These are phyloP conservation scores for Hypericum androsaemum DNA, from an alignment of 345 rosid genomes.

Conservation along the genomic window DNA sequence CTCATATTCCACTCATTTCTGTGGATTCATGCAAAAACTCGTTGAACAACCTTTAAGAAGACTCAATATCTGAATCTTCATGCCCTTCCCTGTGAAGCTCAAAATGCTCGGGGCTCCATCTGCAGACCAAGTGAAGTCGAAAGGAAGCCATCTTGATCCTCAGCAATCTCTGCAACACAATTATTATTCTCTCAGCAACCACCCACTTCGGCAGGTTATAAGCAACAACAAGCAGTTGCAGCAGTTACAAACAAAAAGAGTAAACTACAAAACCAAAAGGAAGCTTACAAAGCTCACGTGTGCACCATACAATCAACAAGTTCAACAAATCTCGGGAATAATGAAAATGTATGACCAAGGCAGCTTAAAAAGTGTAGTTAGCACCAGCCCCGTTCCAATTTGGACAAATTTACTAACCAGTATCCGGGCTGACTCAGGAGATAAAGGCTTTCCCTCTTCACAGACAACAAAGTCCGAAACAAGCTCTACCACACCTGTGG, in stretches of 20 bases:
- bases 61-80: constrained; percentile 69
- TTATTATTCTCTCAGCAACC: neutral
- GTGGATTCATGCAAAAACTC: too few species aligned
- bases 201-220: too few species aligned
- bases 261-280: too few species aligned
- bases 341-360: too few species aligned
- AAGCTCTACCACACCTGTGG: constrained; percentile 80
- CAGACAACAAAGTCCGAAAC: constrained; percentile 80
- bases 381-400: neutral
- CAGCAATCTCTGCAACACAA: constrained; percentile 59
- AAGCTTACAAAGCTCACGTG: too few species aligned
- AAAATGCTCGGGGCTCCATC: constrained; percentile 69
- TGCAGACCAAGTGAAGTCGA: constrained; percentile 63
- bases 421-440: constrained; percentile 86
- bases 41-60: constrained; percentile 27
- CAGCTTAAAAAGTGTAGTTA: too few species aligned
- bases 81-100: constrained; percentile 59
- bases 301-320: too few species aligned
- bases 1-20: too few species aligned
- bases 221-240: too few species aligned
- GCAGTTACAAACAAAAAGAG: too few species aligned
- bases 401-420: constrained; percentile 36
- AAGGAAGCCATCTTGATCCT: constrained; percentile 87
- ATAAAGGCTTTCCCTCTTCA: constrained; percentile 82
- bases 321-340: too few species aligned